These are phyloP conservation scores for Taxillus chinensis DNA, from an alignment of 164 flowering plant genomes.

Conservation along the genomic window DNA sequence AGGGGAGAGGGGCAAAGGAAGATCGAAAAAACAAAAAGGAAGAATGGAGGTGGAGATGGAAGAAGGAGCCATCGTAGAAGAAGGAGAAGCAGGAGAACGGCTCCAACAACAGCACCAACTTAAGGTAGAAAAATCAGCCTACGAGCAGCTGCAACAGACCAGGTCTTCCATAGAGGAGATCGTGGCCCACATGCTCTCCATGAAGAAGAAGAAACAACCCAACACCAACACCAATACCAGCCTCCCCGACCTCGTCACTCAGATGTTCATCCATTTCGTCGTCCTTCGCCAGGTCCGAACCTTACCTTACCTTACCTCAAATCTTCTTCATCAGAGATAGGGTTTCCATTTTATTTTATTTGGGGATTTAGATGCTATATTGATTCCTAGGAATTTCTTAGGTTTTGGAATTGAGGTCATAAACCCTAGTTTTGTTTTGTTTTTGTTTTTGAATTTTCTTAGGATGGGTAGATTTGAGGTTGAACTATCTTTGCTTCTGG, in stretches of 20 bases:
- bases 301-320: neutral
- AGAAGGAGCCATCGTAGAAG: conserved; percentile 23
- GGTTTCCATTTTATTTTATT: neutral
- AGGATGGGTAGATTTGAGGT: too few species aligned
- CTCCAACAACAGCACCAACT: conserved; percentile 12
- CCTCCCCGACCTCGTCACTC: conserved; percentile 66
- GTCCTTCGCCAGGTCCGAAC: conserved; percentile 66
- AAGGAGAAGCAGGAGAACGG: neutral
- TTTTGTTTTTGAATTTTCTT: too few species aligned
- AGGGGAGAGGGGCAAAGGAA: neutral
- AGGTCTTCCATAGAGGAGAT: conserved; percentile 67
- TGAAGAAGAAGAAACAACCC: conserved; percentile 38
- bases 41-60: conserved; percentile 18
- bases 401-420: too few species aligned
- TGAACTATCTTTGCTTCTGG: too few species aligned
- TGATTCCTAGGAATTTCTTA: too few species aligned
- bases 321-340: neutral
- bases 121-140: conserved; percentile 29
- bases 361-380: too few species aligned
- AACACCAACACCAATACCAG: conserved; percentile 62
- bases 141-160: conserved; percentile 52
- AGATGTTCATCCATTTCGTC: conserved; percentile 76
- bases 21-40: too few species aligned
- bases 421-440: too few species aligned
- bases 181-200: conserved; percentile 61